Evolutionary conservation across 306 rosid genomes (phyloP), one percentile per base, ranked within the genome.

Genomic region (Herpetospermum pedunculosum): DNA sequence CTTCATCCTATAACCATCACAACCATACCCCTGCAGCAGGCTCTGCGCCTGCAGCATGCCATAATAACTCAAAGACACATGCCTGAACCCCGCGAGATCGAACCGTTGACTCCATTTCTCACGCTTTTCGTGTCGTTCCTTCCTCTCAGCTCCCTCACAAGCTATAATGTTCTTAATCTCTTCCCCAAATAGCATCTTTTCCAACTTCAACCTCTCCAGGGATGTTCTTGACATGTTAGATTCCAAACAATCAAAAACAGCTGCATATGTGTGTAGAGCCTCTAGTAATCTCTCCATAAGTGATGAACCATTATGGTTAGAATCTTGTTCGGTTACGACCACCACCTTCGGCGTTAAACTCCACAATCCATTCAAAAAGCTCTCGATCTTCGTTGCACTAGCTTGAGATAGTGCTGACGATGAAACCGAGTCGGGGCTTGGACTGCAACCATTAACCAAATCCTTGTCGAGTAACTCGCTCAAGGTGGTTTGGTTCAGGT

Each of bases 151-250:
- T 52, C 98, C 98, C 77, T 92, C 98, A 60, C 98, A 92, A 11
- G 98, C 91, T 32, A 92, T 82, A 18, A 92, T 92, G 87, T 84
- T 90, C 82, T 90, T 92, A 30, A 88, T 92, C 81, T 92, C 92
- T 79, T 90, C 92, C 28, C 96, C 96, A 7, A 92, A 87, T 7
- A 88, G 82, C 98, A 92, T 88, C 85, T 90, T 92, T 86, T 92
- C 98, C 63, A 92, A 78, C 87, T 85, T 92, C 16, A 90, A 29
- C 80, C 98, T 90, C 74, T 92, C 98, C 76, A 85, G 3, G 23
- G 98, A 88, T 35, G 87, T 65, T 80, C 98, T 92, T 57, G 92
- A 80, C 77, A 87, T 79, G 6, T 92, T 90, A 37, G 89, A 90
- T 65, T 92, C 98, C 90, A 92, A 79, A 70, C 98, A 90, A 64